phyloP scores from a whole-genome alignment of 2,329 filamentous ascomycete genomes.

The Tolypocladium ovalisporum region DNA sequence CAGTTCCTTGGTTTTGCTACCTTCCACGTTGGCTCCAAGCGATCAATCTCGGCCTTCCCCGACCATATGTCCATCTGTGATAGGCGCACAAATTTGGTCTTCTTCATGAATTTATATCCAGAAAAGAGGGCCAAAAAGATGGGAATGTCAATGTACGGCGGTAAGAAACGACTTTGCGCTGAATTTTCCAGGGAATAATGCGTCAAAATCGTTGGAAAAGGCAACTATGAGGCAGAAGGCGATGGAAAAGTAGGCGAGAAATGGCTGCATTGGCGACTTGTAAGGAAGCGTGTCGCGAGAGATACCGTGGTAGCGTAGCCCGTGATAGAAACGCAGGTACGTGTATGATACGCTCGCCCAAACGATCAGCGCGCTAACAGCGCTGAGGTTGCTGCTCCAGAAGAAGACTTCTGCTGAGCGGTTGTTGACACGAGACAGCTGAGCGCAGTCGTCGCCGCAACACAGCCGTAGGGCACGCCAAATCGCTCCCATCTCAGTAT shows the following conservation, averaged over 20 bases:
- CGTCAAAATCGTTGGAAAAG: conserved; percentile 61
- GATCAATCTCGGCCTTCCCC: conserved; percentile 27
- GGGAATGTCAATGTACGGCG: conserved; percentile 58
- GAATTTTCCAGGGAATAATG: conserved; percentile 50
- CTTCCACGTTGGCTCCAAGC: conserved; percentile 24
- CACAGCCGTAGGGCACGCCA: conserved; percentile 19
- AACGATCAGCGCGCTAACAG: conserved; percentile 59
- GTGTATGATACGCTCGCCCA: conserved; percentile 58
- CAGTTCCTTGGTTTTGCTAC: conserved; percentile 23
- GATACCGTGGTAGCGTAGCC: conserved; percentile 53
- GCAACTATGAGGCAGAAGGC: conserved; percentile 52
- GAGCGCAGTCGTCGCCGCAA: conserved; percentile 35
- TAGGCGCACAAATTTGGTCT: conserved; percentile 35
- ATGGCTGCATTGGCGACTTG: conserved; percentile 56
- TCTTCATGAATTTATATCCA: conserved; percentile 56
- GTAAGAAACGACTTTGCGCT: conserved; percentile 45
- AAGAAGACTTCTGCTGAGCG: conserved; percentile 48
- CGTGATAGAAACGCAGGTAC: conserved; percentile 59
- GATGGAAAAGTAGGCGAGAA: conserved; percentile 52
- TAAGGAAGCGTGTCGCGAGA: conserved; percentile 54
- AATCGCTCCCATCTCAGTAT: conserved; percentile 18
- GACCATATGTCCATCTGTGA: conserved; percentile 29
- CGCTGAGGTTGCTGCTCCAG: conserved; percentile 51
- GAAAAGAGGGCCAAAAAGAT: conserved; percentile 52
- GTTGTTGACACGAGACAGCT: conserved; percentile 51